Evolutionary conservation across 108 stramenopile species (phyloP).

Genomic region (Discostella pseudostelligera): DNA sequence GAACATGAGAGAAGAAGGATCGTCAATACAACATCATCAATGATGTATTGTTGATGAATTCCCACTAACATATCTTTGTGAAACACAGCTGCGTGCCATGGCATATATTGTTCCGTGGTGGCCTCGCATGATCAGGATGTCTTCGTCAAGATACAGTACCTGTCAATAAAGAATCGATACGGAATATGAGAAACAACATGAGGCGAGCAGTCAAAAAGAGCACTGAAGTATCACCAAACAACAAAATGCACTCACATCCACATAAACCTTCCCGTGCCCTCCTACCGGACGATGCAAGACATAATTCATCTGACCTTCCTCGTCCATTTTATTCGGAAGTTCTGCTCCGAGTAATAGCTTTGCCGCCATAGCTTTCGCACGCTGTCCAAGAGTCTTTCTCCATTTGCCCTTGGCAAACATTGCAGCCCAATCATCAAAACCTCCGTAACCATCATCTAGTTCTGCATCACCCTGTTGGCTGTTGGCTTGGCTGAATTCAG

Average conservation of each 20-base stretch:
- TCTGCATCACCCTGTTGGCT: constrained; percentile 26
- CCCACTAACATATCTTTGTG: constrained; percentile 34
- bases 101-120: constrained; percentile 71
- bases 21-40: no score
- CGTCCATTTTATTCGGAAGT: constrained; percentile 55
- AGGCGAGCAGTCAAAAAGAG: neutral
- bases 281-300: constrained; percentile 66
- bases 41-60: neutral
- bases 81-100: constrained; percentile 53
- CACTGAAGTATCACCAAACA: neutral
- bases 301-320: constrained; percentile 68
- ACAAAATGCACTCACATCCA: constrained; percentile 51
- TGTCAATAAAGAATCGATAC: neutral
- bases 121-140: constrained; percentile 64
- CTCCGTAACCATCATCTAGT: constrained; percentile 36
- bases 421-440: constrained; percentile 58
- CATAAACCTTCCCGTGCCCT: constrained; percentile 68
- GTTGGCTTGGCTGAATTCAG: constrained; percentile 28
- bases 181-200: neutral
- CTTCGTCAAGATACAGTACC: constrained; percentile 65
- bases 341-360: constrained; percentile 71
- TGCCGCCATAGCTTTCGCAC: constrained; percentile 64
- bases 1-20: no score
- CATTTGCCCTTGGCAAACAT: constrained; percentile 67
- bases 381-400: constrained; percentile 57